Conservation (phyloP, 1,139 yeast species). For the Yamadazyma dendronema region DNA sequence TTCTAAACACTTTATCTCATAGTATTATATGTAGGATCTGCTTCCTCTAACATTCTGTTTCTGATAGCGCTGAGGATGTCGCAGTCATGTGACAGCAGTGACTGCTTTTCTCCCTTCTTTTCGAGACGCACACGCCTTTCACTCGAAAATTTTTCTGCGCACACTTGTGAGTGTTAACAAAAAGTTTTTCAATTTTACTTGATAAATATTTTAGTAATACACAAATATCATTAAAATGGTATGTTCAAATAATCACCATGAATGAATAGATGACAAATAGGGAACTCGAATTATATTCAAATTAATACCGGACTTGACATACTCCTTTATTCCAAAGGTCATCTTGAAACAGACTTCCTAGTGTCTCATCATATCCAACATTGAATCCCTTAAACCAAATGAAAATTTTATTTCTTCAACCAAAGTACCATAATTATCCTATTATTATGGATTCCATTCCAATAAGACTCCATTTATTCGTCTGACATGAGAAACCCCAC, state of each 20-base stretch:
- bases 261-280: neutral
- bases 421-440: neutral
- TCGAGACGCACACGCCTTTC: slow-evolving; percentile 6
- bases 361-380: slow-evolving; percentile 1
- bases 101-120: slow-evolving; percentile 8
- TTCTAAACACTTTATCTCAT: too few relatives aligned
- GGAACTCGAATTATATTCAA: neutral
- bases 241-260: slow-evolving; percentile 17
- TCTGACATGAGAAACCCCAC: too few relatives aligned
- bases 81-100: slow-evolving; percentile 9
- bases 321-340: too few relatives aligned
- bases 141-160: slow-evolving; percentile 10
- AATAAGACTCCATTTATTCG: too few relatives aligned
- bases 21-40: too few relatives aligned
- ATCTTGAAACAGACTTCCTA: too few relatives aligned
- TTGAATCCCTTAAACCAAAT: neutral
- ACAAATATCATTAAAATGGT: slow-evolving; percentile 33
- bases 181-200: slow-evolving; percentile 13
- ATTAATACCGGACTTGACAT: too few relatives aligned
- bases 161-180: slow-evolving; percentile 7
- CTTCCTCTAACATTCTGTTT: too few relatives aligned
- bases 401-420: neutral
- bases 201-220: slow-evolving; percentile 8
- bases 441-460: too few relatives aligned
- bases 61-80: slow-evolving; percentile 2